Conservation (phyloP, 2,329 filamentous ascomycete genomes). For the Samsoniella hepiali region DNA sequence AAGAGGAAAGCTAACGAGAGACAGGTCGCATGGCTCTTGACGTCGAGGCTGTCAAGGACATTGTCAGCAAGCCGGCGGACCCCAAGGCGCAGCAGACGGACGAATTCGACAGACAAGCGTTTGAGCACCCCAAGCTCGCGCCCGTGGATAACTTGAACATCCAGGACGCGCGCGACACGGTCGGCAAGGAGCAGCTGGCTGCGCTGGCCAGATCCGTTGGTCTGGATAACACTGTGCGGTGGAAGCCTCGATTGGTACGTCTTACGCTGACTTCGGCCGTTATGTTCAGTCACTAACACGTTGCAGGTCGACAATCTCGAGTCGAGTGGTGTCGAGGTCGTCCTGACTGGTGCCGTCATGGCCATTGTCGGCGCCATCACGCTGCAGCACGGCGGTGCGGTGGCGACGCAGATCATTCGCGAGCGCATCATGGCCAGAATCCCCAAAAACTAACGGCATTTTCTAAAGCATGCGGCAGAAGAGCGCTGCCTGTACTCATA, state of each 20-base stretch:
- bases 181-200: constrained; percentile 64
- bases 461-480: constrained; percentile 2
- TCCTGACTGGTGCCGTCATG: constrained; percentile 75
- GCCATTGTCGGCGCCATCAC: constrained; percentile 85
- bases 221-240: constrained; percentile 72
- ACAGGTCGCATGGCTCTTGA: constrained; percentile 33
- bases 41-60: constrained; percentile 39
- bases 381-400: constrained; percentile 79
- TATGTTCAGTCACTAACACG: neutral
- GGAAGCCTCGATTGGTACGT: constrained; percentile 80
- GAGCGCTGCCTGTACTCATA: constrained; percentile 18
- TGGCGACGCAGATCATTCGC: constrained; percentile 70
- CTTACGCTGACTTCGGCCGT: neutral
- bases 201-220: constrained; percentile 67
- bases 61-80: constrained; percentile 34
- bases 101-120: constrained; percentile 59
- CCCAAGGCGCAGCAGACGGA: constrained; percentile 34
- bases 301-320: constrained; percentile 61
- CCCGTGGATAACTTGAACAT: constrained; percentile 70
- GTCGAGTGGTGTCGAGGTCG: constrained; percentile 68
- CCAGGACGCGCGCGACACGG: constrained; percentile 56
- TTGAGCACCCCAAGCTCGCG: constrained; percentile 65
- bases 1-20: neutral
- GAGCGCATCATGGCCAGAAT: constrained; percentile 64
- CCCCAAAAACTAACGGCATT: constrained; percentile 22